A percentile compares a stretch with the other conserved stretches of the same genome.
phyloP scores from a whole-genome alignment of 371 early-diverging fungal species.

The Mucor sp. region DNA sequence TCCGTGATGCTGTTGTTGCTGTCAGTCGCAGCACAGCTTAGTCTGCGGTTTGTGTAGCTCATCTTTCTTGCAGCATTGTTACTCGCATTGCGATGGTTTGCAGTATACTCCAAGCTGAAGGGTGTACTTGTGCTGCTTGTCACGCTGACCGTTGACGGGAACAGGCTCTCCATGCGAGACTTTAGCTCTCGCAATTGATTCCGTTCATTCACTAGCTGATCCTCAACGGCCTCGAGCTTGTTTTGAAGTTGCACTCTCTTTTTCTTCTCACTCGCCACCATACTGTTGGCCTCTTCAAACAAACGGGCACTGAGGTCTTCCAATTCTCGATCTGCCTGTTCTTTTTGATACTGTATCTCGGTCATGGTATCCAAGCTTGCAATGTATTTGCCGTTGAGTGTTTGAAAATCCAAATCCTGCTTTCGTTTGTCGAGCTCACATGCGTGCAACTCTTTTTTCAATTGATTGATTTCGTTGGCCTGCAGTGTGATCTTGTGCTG shows the following conservation, averaged over 20 bases:
- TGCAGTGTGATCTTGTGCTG: slow-evolving; percentile 9
- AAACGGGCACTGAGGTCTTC: slow-evolving; percentile 26
- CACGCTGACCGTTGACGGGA: neutral
- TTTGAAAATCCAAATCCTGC: slow-evolving; percentile 54
- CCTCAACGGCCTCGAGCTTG: neutral
- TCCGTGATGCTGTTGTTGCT: neutral
- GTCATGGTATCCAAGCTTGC: slow-evolving; percentile 66
- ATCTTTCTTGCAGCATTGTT: neutral
- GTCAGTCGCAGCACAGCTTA: neutral
- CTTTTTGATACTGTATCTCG: slow-evolving; percentile 46
- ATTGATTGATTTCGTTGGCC: slow-evolving; percentile 1
- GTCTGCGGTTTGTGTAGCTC: neutral
- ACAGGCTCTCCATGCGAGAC: neutral
- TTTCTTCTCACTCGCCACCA: slow-evolving; percentile 29
- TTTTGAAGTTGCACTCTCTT: slow-evolving; percentile 7
- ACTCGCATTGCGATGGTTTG: neutral
- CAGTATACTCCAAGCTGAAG: neutral
- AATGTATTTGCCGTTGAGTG: slow-evolving; percentile 64
- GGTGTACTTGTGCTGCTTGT: neutral
- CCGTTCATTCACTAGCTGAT: slow-evolving; percentile 35
- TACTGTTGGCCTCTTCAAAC: slow-evolving; percentile 36
- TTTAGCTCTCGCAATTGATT: slow-evolving; percentile 8
- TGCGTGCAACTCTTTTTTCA: slow-evolving; percentile 12
- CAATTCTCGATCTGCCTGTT: slow-evolving; percentile 22
- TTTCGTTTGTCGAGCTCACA: slow-evolving; percentile 27